Evolutionary conservation across 805 yeast species (phyloP).

Genomic region (Saturnispora silvae): DNA sequence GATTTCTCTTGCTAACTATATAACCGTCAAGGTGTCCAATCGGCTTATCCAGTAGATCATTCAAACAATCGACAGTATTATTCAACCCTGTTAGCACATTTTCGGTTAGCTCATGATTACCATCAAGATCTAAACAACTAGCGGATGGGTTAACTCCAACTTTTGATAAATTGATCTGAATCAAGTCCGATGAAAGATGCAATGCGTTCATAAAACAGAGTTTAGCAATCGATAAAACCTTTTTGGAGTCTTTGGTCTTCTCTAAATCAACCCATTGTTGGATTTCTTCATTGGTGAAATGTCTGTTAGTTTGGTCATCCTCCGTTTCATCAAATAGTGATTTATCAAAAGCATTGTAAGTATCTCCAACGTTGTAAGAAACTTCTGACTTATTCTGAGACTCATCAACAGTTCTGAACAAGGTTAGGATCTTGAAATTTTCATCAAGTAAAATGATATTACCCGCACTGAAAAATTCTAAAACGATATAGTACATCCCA

Average conservation of each 20-base stretch:
- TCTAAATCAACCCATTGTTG: constrained; percentile 31
- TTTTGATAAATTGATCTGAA: constrained; percentile 45
- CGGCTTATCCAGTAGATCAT: constrained; percentile 25
- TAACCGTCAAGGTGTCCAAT: constrained; percentile 40
- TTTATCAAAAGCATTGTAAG: constrained; percentile 51
- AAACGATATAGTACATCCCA: constrained; percentile 63
- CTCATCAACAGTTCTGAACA: constrained; percentile 57
- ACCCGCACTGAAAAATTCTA: constrained; percentile 95
- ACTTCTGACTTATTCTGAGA: constrained; percentile 46
- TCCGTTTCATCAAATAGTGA: constrained; percentile 28
- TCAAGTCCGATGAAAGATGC: constrained; percentile 67
- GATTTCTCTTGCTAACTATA: constrained; percentile 54
- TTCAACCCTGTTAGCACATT: constrained; percentile 34
- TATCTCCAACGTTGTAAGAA: constrained; percentile 66
- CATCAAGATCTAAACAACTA: constrained; percentile 23
- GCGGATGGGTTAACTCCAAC: constrained; percentile 33
- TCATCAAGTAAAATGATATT: constrained; percentile 72
- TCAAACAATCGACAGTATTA: constrained; percentile 36
- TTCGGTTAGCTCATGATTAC: constrained; percentile 21
- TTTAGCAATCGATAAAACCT: constrained; percentile 56
- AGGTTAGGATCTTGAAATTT: constrained; percentile 52
- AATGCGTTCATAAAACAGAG: constrained; percentile 57
- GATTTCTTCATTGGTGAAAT: constrained; percentile 26
- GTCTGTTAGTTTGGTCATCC: constrained; percentile 1
- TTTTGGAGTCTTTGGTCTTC: constrained; percentile 29